Percentiles rank a stretch among this genome's conserved stretches.
phyloP scores from a whole-genome alignment of 345 rosid species.

The Anastatica hierochuntica region DNA sequence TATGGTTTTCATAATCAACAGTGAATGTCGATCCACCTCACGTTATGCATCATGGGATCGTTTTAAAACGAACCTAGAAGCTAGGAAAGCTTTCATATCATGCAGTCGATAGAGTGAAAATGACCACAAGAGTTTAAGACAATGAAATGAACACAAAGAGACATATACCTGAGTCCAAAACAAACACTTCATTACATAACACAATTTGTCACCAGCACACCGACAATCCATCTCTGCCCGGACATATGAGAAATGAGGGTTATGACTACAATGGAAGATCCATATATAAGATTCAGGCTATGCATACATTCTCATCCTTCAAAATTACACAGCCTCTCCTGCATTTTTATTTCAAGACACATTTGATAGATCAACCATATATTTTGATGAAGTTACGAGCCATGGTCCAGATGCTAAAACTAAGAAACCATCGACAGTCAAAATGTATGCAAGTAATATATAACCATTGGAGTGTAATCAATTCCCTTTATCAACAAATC shows the following conservation, averaged over 20 bases:
- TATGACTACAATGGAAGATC: neutral
- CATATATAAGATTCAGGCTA: neutral
- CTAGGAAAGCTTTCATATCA: too few relatives aligned
- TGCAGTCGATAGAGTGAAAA: too few relatives aligned
- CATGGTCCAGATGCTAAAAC: too few relatives aligned
- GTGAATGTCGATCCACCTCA: too few relatives aligned
- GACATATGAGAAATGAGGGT: neutral
- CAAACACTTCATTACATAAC: conserved; percentile 10
- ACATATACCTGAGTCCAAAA: conserved; percentile 1
- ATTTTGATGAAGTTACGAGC: too few relatives aligned
- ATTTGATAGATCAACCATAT: neutral
- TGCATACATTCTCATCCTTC: neutral
- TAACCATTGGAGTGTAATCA: neutral
- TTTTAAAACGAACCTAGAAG: neutral
- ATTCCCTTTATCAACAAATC: too few relatives aligned
- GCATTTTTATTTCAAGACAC: conserved; percentile 9
- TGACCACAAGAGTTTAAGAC: neutral
- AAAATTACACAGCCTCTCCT: conserved; percentile 17
- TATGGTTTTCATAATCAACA: neutral
- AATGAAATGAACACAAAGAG: neutral
- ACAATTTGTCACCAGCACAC: conserved; percentile 4
- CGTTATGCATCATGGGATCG: too few relatives aligned
- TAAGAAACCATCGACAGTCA: too few relatives aligned
- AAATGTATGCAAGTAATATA: neutral
- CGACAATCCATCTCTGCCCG: neutral